A percentile compares a stretch with the other conserved stretches of the same genome.
phyloP scores from a whole-genome alignment of 116 monocot genomes.

The Iris pallida region DNA sequence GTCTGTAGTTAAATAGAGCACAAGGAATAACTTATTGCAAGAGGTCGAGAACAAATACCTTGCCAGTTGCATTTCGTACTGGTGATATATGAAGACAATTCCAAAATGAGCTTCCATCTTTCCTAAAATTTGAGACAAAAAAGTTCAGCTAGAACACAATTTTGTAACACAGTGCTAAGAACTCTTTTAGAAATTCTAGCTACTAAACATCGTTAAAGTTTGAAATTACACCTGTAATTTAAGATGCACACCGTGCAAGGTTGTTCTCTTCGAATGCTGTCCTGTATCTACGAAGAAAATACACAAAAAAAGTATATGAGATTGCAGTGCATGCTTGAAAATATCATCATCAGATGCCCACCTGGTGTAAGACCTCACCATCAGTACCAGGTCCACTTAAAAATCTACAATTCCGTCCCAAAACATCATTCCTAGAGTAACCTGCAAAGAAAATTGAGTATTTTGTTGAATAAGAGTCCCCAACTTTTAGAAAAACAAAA shows the following conservation, averaged over 20 bases:
- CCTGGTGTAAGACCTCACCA: conserved; percentile 50
- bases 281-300: conserved; percentile 45
- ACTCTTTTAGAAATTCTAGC: not conserved
- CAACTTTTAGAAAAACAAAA: too few species aligned
- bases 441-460: conserved; percentile 34
- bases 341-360: conserved; percentile 16
- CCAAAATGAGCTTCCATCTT: conserved; percentile 85
- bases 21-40: too few species aligned
- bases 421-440: conserved; percentile 71
- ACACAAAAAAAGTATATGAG: not conserved
- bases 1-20: too few species aligned
- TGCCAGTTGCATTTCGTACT: conserved; percentile 82
- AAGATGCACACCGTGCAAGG: conserved; percentile 71
- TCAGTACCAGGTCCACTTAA: conserved; percentile 74
- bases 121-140: conserved; percentile 40
- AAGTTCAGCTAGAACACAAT: not conserved
- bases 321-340: not conserved
- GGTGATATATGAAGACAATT: conserved; percentile 82
- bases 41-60: conserved; percentile 34
- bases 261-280: conserved; percentile 46
- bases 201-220: not conserved
- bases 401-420: conserved; percentile 83
- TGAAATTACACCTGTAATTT: conserved; percentile 65
- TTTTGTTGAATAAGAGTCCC: too few species aligned
- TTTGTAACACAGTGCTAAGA: not conserved